Evolutionary conservation across 2,329 filamentous ascomycete species (phyloP).

Genomic region (Neofusicoccum parvum): DNA sequence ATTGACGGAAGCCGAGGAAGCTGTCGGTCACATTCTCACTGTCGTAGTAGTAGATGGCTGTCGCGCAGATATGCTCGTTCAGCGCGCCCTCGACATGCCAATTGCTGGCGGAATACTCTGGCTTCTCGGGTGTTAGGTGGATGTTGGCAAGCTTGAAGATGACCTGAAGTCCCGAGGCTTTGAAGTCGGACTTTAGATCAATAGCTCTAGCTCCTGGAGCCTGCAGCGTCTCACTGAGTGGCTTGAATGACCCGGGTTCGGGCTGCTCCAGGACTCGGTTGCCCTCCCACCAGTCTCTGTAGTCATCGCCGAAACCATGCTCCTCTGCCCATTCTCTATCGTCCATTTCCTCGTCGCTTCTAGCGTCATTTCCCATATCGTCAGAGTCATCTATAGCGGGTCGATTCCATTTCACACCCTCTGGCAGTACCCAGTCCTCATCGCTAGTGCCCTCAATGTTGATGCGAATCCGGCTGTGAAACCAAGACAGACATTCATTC

Average conservation of each 20-base stretch:
- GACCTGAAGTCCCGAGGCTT: constrained; percentile 56
- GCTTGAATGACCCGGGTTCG: background rate
- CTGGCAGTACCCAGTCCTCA: background rate
- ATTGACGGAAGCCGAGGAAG: constrained; percentile 53
- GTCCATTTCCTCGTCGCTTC: background rate
- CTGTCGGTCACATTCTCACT: constrained; percentile 60
- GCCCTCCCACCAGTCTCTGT: background rate
- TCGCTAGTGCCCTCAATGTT: background rate
- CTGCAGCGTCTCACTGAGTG: background rate
- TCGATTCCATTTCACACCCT: background rate
- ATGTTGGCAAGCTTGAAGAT: constrained; percentile 66
- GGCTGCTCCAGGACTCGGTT: background rate
- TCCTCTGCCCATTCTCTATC: background rate
- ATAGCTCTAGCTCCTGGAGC: background rate
- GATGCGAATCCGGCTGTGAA: constrained; percentile 13
- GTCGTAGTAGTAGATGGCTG: constrained; percentile 65
- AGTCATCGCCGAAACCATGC: background rate
- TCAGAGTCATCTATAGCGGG: background rate
- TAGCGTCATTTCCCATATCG: too few species aligned
- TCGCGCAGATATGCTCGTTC: constrained; percentile 67
- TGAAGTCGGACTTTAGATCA: constrained; percentile 34
- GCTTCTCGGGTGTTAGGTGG: constrained; percentile 60
- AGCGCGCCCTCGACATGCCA: constrained; percentile 55
- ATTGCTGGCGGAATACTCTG: constrained; percentile 54
- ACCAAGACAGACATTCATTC: constrained; percentile 39